Conservation (phyloP, 2,329 filamentous ascomycete genomes). For the Cladosporium sp. region DNA sequence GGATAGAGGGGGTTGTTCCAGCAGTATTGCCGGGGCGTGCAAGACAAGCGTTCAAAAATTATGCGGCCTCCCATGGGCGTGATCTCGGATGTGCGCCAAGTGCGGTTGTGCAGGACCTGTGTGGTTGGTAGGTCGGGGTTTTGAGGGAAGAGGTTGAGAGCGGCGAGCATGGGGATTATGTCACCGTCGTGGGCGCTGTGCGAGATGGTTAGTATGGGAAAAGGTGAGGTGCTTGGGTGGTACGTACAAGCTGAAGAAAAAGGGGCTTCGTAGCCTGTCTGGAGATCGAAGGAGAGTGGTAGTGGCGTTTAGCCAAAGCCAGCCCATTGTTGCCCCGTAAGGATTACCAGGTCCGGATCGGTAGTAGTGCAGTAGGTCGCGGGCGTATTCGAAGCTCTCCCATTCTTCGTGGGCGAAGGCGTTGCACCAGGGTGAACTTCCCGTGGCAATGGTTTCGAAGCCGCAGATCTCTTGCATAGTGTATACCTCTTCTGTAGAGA, state of each 20-base stretch:
- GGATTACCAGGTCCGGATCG: conserved; percentile 53
- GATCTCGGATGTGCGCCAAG: conserved; percentile 52
- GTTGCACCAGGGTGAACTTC: conserved; percentile 52
- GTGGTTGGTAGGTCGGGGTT: conserved; percentile 43
- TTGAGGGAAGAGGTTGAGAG: conserved; percentile 46
- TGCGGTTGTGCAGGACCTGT: conserved; percentile 40
- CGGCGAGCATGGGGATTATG: conserved; percentile 51
- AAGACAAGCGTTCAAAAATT: conserved; percentile 51
- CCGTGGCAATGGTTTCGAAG: conserved; percentile 52
- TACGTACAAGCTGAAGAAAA: conserved; percentile 52
- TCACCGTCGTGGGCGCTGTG: conserved; percentile 53
- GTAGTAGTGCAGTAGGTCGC: conserved; percentile 56
- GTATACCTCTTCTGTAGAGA: conserved; percentile 48
- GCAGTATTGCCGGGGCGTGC: conserved; percentile 25
- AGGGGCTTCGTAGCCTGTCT: conserved; percentile 38
- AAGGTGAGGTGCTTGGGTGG: conserved; percentile 19
- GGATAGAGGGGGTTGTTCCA: conserved; percentile 27
- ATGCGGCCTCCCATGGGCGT: conserved; percentile 55
- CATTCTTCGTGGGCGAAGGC: conserved; percentile 53
- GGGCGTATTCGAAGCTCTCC: conserved; percentile 53
- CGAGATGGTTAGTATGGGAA: conserved; percentile 18
- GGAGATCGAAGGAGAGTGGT: conserved; percentile 41
- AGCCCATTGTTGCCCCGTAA: conserved; percentile 52
- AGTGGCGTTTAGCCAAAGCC: conserved; percentile 56
- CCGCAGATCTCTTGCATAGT: conserved; percentile 60